These are phyloP conservation scores for Leptographium procerum DNA, from an alignment of 2,329 filamentous ascomycete genomes.

Conservation along the genomic window DNA sequence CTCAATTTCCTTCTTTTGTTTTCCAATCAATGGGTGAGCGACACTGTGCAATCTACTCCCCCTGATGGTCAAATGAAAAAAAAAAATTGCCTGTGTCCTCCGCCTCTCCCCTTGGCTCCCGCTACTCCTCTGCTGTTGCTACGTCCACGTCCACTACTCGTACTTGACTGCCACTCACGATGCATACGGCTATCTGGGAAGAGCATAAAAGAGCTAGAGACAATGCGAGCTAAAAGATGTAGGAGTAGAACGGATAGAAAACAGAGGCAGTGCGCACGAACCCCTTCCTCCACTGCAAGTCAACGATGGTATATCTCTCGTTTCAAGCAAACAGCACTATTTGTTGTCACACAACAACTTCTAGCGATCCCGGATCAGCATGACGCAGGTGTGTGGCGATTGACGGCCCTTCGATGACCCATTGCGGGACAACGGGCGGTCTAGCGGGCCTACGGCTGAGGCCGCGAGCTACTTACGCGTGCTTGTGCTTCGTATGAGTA, in stretches of 20 bases:
- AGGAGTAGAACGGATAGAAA: neutral
- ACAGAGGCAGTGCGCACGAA: neutral
- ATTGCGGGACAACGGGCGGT: neutral
- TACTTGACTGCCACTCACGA: no score
- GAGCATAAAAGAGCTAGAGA: no score
- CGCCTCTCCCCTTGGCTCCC: no score
- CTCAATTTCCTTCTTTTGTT: neutral
- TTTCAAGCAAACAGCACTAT: neutral
- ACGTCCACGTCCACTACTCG: no score
- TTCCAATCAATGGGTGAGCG: neutral
- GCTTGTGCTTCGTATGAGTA: neutral
- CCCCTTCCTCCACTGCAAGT: no score
- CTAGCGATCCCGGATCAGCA: neutral
- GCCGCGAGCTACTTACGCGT: neutral
- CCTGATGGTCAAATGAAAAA: no score
- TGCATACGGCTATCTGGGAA: no score
- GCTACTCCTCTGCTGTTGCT: no score
- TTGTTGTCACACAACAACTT: neutral
- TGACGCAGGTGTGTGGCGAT: neutral
- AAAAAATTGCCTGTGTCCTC: no score
- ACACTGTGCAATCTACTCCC: no score
- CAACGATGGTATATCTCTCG: neutral
- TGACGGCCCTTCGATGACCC: neutral
- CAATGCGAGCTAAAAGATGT: no score
- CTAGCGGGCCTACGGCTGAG: conserved; percentile 3